Conservation (phyloP, 192 early-diverging fungal species). For the Cetraspora pellucida region DNA sequence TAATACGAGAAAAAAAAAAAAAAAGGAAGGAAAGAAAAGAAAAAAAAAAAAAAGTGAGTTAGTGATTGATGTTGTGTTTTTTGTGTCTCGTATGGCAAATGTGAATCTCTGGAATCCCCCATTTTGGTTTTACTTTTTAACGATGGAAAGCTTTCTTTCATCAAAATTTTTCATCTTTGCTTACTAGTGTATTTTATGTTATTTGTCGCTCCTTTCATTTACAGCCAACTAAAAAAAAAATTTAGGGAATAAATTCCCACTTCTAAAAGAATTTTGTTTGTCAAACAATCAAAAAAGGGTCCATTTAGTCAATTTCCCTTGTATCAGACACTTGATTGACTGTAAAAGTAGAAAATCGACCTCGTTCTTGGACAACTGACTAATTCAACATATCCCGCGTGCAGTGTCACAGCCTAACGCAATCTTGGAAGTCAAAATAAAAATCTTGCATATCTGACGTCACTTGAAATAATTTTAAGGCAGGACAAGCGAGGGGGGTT, state of each 20-base stretch:
- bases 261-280: background rate
- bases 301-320: background rate
- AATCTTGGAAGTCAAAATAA: background rate
- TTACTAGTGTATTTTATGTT: background rate
- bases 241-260: background rate
- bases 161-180: background rate
- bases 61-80: background rate
- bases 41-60: conserved; percentile 6
- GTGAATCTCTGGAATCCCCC: background rate
- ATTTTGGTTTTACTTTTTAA: conserved; percentile 1
- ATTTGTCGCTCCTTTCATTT: background rate
- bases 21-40: background rate
- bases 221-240: background rate
- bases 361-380: no score
- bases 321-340: background rate
- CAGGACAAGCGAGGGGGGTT: conserved; percentile 21
- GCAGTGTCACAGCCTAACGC: background rate
- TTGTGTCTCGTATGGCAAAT: conserved; percentile 12
- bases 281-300: background rate
- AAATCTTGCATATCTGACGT: conserved; percentile 14
- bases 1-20: conserved; percentile 14
- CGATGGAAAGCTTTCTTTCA: background rate
- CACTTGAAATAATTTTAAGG: conserved; percentile 2
- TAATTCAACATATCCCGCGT: background rate
- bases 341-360: no score